Percentiles rank a stretch among this genome's conserved stretches.
These are phyloP conservation scores for Colletotrichum liaoningense DNA, from an alignment of 2,329 filamentous ascomycete species.

Conservation along the genomic window DNA sequence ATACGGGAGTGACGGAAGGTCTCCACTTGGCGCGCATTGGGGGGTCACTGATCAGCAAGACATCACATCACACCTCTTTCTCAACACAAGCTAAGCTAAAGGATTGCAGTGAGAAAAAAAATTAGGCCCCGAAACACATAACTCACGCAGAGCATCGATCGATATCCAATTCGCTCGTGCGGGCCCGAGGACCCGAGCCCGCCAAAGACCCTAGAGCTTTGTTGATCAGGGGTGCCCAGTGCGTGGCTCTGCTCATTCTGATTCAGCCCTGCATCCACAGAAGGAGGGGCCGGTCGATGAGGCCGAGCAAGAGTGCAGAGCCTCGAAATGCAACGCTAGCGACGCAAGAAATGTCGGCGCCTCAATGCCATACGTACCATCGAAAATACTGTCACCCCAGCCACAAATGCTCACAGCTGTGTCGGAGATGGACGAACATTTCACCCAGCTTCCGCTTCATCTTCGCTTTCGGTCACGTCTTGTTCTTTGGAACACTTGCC, in stretches of 20 bases:
- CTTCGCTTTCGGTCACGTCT: not conserved
- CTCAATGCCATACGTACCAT: not conserved
- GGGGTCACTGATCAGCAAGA: constrained; percentile 16
- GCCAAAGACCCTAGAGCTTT: not conserved
- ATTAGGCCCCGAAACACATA: not conserved
- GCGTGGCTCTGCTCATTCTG: not conserved
- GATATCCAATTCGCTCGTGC: constrained; percentile 8
- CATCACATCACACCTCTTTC: not conserved
- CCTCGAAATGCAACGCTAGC: constrained; percentile 19
- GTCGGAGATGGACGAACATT: constrained; percentile 3
- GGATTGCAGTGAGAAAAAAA: not conserved
- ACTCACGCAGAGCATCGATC: not conserved
- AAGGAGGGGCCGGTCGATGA: too few relatives aligned
- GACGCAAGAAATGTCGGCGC: constrained; percentile 13
- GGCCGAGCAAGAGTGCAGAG: constrained; percentile 10
- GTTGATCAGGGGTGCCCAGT: constrained; percentile 16
- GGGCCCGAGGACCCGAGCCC: not conserved
- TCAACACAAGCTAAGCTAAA: not conserved
- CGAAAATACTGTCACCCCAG: not conserved
- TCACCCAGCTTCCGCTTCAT: not conserved
- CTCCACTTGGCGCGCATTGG: constrained; percentile 24
- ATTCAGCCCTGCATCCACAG: not conserved
- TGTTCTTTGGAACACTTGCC: not conserved
- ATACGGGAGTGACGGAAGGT: constrained; percentile 28
- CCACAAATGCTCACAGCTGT: constrained; percentile 20